Conservation (phyloP, 1,284 basidiomycete species). For the Entoloma clypeatum region DNA sequence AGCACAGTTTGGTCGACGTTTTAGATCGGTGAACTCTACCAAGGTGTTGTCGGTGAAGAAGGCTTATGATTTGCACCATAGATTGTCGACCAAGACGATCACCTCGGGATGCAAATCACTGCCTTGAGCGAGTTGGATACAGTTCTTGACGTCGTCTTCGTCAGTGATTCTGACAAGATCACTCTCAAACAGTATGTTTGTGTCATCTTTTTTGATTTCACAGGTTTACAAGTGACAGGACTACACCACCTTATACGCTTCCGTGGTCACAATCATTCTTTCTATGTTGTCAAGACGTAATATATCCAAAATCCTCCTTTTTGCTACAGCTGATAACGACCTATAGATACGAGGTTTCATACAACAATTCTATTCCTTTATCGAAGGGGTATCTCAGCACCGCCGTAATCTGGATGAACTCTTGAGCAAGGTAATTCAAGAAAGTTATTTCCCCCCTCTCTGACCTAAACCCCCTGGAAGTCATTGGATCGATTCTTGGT, state of each 20-base stretch:
- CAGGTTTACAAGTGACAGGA: constrained; percentile 39
- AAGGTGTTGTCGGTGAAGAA: constrained; percentile 18
- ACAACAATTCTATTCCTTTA: constrained; percentile 95
- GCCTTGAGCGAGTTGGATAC: constrained; percentile 69
- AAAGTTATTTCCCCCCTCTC: background rate
- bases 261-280: constrained; percentile 97
- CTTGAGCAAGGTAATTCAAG: constrained; percentile 67
- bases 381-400: constrained; percentile 90
- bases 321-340: background rate
- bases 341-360: constrained; percentile 84
- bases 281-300: constrained; percentile 88
- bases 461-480: constrained; percentile 37
- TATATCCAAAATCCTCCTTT: constrained; percentile 16
- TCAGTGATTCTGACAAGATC: constrained; percentile 65
- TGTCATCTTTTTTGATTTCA: background rate
- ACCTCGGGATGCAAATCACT: constrained; percentile 86
- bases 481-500: constrained; percentile 86
- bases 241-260: constrained; percentile 69
- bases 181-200: constrained; percentile 56
- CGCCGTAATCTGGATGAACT: constrained; percentile 92
- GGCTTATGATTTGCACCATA: constrained; percentile 30
- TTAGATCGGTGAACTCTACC: constrained; percentile 87
- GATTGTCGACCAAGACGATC: constrained; percentile 89
- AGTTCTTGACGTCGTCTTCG: constrained; percentile 84
- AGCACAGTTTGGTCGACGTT: constrained; percentile 77